A percentile compares a stretch with the other conserved stretches of the same genome.
Conservation (phyloP, 768 basidiomycete genomes). For the Calocera cornea region DNA sequence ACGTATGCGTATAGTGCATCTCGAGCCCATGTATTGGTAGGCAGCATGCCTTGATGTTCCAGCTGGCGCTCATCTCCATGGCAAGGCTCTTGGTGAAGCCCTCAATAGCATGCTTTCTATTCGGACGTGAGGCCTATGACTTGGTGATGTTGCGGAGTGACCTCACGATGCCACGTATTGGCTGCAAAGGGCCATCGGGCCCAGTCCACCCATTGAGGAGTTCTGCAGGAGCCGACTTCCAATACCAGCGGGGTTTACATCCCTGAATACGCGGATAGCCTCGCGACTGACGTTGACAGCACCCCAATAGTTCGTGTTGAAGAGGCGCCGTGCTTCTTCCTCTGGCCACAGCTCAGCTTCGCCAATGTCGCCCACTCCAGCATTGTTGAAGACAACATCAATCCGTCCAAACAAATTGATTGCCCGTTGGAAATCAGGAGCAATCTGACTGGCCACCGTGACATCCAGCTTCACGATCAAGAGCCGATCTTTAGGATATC, state of each 20-base stretch:
- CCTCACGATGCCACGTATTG: not conserved
- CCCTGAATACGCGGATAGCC: not conserved
- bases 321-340: conserved; percentile 24
- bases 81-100: not conserved
- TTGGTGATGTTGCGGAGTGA: not conserved
- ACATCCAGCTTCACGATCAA: conserved; percentile 33
- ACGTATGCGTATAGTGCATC: not conserved
- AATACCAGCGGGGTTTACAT: not conserved
- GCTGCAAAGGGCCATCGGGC: not conserved
- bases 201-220: not conserved
- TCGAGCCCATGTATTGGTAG: not conserved
- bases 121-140: not conserved
- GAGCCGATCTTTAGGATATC: conserved; percentile 25
- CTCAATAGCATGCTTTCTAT: not conserved
- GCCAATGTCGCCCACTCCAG: conserved; percentile 22
- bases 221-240: conserved; percentile 6
- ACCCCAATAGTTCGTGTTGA: conserved; percentile 32
- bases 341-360: conserved; percentile 30
- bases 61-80: not conserved
- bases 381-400: conserved; percentile 38
- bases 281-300: conserved; percentile 24
- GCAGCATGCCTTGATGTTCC: not conserved
- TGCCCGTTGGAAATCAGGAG: conserved; percentile 25
- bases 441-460: conserved; percentile 22
- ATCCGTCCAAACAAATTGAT: conserved; percentile 29